Evolutionary conservation across 192 early-diverging fungal genomes (phyloP).

Genomic region (Coemansia sp.): DNA sequence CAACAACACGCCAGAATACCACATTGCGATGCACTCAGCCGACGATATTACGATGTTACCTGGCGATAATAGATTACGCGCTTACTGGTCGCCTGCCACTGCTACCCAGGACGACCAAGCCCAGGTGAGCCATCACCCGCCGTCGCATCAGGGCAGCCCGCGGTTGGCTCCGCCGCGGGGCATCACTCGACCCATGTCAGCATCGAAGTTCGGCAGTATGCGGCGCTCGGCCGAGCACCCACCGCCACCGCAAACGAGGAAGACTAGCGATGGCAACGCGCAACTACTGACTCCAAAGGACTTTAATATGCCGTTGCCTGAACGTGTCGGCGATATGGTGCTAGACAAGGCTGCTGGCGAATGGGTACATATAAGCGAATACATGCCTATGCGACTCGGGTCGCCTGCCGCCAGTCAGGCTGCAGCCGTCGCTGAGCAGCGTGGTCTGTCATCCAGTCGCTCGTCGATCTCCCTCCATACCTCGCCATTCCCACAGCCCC

Average conservation of each 20-base stretch:
- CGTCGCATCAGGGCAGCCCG: conserved; percentile 17
- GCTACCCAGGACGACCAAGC: conserved; percentile 17
- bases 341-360: conserved; percentile 40
- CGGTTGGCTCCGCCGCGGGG: background rate
- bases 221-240: conserved; percentile 22
- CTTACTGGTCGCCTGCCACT: conserved; percentile 23
- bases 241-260: conserved; percentile 32
- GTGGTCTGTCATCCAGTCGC: conserved; percentile 29
- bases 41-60: conserved; percentile 46
- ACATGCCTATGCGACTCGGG: conserved; percentile 10
- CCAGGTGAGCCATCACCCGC: conserved; percentile 3
- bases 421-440: conserved; percentile 1
- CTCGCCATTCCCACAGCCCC: conserved; percentile 44
- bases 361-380: conserved; percentile 50
- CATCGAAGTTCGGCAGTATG: conserved; percentile 27
- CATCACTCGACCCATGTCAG: conserved; percentile 8
- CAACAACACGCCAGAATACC: background rate
- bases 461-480: conserved; percentile 40
- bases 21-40: background rate
- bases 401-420: conserved; percentile 15
- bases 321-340: conserved; percentile 51
- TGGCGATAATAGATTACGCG: conserved; percentile 29
- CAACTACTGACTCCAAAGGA: conserved; percentile 41
- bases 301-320: conserved; percentile 34
- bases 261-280: conserved; percentile 47